Conservation (phyloP, 2,329 filamentous ascomycete genomes). For the Paecilomyces fulvus region DNA sequence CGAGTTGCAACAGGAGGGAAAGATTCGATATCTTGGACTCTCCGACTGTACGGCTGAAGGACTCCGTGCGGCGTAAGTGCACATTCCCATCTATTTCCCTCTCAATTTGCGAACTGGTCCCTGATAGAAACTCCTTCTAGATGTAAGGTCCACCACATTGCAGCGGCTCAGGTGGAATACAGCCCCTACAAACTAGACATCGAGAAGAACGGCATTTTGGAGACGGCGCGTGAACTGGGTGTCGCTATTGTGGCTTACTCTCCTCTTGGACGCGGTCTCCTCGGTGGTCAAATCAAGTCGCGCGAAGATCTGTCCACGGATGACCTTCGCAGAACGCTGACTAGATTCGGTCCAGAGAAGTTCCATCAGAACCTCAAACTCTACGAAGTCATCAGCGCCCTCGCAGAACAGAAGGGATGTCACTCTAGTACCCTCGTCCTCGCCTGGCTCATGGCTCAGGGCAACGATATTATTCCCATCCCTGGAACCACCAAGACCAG, state of each 20-base stretch:
- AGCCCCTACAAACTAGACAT: neutral
- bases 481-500: neutral
- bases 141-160: neutral
- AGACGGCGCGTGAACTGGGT: neutral
- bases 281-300: neutral
- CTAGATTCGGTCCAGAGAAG: neutral
- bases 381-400: neutral
- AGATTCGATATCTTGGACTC: neutral
- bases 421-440: neutral
- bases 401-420: neutral
- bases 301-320: neutral
- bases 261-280: neutral
- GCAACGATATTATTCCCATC: neutral
- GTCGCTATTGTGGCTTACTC: neutral
- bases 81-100: neutral
- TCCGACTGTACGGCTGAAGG: neutral
- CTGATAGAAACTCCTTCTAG: neutral
- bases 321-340: neutral
- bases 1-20: neutral
- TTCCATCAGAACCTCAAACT: neutral
- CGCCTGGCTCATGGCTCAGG: neutral
- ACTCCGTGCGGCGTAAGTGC: neutral
- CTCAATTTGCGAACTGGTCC: neutral
- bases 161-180: neutral
- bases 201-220: neutral